Evolutionary conservation across 169 alveolate genomes (phyloP), one percentile per base, ranked within the genome.

Genomic region (Eimeria tenella): DNA sequence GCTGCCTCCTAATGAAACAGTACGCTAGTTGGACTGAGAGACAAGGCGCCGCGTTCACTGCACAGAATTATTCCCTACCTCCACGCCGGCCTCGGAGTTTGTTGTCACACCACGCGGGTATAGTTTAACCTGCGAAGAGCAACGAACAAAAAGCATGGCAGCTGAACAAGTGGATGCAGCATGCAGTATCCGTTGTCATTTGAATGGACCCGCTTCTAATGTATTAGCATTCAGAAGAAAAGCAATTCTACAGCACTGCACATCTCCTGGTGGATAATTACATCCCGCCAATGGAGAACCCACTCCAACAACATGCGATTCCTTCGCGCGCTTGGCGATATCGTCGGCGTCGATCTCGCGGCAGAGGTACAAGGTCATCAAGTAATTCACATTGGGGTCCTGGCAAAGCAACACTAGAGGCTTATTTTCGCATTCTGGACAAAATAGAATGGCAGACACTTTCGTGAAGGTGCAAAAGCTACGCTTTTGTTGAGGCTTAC

Each of bases 71-170:
- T 19, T 15, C 3, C 93, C 55, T 21, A 94, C 94, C 95, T 95
- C 95, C 75, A 95, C 95, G 56, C 96, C 96, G 10, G 52, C 55
- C 23, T 95, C 95, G 1, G 95, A 86, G 84, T 93, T 93, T 17
- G 96, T 95, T 10, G 96, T 95, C 60, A 94, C 96, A 49, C 96
- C 96, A 19, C 90, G 86, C 5, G 96, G 96, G 56, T 95, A 95
- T 73, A 95, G 53, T 65, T 95, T 95, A 71, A 95, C 93, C 94
- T 86, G 94, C 62, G 21, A 0, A 21, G 15, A 49, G 79, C 83
- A 17, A 4, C 17, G 15, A 68, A n/a, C 50, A 49, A 68, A 17
- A 73, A 17, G 52, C 56, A 50, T 10, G 56, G 84, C 56, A 42
- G 2, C 42, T 31, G 42, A 31, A 31, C 42, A 31, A 31, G 42